A percentile compares a stretch with the other conserved stretches of the same genome.
These are phyloP conservation scores for Eurotiales sp. DNA, from an alignment of 2,329 filamentous ascomycete species.

Conservation along the genomic window DNA sequence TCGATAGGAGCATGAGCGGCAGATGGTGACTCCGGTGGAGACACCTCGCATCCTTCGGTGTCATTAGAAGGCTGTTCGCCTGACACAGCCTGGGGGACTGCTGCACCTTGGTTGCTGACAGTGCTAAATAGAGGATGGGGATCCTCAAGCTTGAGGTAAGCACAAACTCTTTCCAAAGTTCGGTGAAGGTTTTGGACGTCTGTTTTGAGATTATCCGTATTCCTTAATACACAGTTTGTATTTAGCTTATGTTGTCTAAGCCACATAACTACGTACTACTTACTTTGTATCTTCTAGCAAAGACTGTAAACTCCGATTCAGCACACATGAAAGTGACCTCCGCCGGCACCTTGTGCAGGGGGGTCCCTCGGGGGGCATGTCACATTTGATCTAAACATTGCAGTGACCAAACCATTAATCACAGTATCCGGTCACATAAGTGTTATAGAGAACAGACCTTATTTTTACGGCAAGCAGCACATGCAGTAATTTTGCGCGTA, in stretches of 20 bases:
- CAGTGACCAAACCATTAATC: background rate
- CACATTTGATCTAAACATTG: constrained; percentile 43
- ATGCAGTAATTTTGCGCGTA: constrained; percentile 43
- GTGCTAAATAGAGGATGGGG: constrained; percentile 15
- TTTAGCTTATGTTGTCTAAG: background rate
- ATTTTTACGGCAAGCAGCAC: constrained; percentile 49
- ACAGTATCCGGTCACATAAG: background rate
- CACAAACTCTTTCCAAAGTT: constrained; percentile 28
- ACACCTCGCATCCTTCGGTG: constrained; percentile 35
- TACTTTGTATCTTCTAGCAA: constrained; percentile 42
- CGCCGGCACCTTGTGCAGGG: constrained; percentile 46
- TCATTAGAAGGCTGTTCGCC: constrained; percentile 19
- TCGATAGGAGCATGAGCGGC: constrained; percentile 35
- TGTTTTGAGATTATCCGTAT: constrained; percentile 28
- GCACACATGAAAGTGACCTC: constrained; percentile 42
- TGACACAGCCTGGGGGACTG: background rate
- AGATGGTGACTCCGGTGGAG: constrained; percentile 30
- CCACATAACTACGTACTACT: constrained; percentile 2
- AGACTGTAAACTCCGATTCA: constrained; percentile 45
- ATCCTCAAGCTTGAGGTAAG: constrained; percentile 30
- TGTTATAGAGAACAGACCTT: constrained; percentile 33
- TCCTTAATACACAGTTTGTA: constrained; percentile 16
- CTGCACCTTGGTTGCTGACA: constrained; percentile 6
- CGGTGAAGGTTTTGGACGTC: constrained; percentile 29
- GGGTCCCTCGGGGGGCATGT: constrained; percentile 43